Evolutionary conservation across 345 rosid genomes (phyloP).

Genomic region (Clausena lansium): DNA sequence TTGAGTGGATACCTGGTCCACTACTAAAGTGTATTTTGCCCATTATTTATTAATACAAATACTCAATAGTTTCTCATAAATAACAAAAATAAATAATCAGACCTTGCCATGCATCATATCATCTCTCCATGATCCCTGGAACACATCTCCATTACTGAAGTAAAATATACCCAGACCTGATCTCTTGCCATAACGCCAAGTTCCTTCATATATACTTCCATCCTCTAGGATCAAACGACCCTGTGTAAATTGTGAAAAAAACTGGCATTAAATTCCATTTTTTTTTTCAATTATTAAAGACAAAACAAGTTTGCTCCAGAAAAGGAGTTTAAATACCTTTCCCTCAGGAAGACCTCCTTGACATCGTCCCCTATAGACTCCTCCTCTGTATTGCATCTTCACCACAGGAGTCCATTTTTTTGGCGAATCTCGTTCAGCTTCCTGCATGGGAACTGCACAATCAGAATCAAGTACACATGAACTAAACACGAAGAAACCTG

Average conservation of each 20-base stretch:
- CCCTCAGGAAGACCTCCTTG: constrained; percentile 99
- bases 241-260: constrained; percentile 36
- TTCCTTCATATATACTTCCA: constrained; percentile 91
- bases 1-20: no score
- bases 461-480: constrained; percentile 9
- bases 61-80: no score
- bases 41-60: no score
- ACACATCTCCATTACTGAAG: constrained; percentile 91
- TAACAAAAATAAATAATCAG: constrained; percentile 1
- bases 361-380: constrained; percentile 74
- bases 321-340: constrained; percentile 54
- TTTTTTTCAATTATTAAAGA: not conserved
- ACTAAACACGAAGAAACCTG: not conserved
- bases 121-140: constrained; percentile 98
- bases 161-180: constrained; percentile 88
- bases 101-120: constrained; percentile 98
- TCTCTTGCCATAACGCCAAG: constrained; percentile 92
- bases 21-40: no score
- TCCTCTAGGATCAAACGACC: constrained; percentile 74
- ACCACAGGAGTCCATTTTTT: constrained; percentile 77
- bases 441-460: constrained; percentile 41
- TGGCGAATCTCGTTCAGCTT: constrained; percentile 82
- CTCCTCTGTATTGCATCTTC: constrained; percentile 95
- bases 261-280: constrained; percentile 7
- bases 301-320: constrained; percentile 14